phyloP scores from a whole-genome alignment of 768 basidiomycete species.

The Lentinula aciculospora region DNA sequence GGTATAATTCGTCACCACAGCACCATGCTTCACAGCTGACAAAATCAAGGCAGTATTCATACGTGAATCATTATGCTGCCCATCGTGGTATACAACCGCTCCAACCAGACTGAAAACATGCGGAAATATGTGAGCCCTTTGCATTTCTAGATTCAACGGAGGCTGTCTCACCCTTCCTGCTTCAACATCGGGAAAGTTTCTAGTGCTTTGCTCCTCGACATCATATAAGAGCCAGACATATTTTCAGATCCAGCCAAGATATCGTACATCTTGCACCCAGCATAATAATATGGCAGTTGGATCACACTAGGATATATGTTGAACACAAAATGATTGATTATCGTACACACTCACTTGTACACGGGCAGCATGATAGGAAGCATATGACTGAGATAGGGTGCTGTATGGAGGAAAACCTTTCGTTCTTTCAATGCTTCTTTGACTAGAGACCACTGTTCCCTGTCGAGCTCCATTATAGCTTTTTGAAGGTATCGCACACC shows the following conservation, averaged over 20 bases:
- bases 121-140: not conserved
- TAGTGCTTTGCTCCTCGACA: constrained; percentile 90
- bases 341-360: constrained; percentile 61
- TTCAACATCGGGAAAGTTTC: constrained; percentile 98
- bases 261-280: constrained; percentile 96
- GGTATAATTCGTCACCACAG: constrained; percentile 83
- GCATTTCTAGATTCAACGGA: not conserved
- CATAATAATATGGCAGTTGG: constrained; percentile 96
- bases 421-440: constrained; percentile 93
- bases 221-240: constrained; percentile 92
- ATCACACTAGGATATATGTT: not conserved
- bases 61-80: constrained; percentile 96
- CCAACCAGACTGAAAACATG: constrained; percentile 31
- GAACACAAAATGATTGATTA: not conserved
- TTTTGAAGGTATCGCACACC: constrained; percentile 98
- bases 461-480: constrained; percentile 91
- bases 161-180: constrained; percentile 79
- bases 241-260: constrained; percentile 92
- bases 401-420: constrained; percentile 89
- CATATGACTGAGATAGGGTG: constrained; percentile 89
- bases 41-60: constrained; percentile 97
- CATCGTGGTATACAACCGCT: constrained; percentile 90
- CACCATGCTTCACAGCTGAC: constrained; percentile 91
- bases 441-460: constrained; percentile 95
- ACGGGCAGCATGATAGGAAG: constrained; percentile 97